These are phyloP conservation scores for Zygosaccharomyces pseudobailii DNA, from an alignment of 1,139 yeast species.

Conservation along the genomic window DNA sequence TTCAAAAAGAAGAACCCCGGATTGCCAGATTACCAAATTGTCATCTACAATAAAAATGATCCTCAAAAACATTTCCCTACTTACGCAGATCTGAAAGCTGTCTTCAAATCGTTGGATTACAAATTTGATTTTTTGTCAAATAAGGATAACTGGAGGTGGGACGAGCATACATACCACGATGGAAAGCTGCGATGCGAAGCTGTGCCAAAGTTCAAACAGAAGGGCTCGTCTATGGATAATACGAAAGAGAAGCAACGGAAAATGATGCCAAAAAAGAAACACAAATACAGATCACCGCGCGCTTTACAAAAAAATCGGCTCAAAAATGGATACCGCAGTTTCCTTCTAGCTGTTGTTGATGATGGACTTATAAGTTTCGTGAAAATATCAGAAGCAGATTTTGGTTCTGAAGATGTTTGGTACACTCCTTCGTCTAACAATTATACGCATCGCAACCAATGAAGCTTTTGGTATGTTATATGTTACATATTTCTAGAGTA, in stretches of 20 bases:
- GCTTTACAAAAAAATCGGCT: conserved; percentile 35
- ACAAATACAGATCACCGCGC: conserved; percentile 26
- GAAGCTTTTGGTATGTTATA: too few relatives aligned
- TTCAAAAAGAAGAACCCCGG: conserved; percentile 71
- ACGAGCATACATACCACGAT: conserved; percentile 22
- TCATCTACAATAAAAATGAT: conserved; percentile 51
- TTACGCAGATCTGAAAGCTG: conserved; percentile 33
- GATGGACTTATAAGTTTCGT: conserved; percentile 69
- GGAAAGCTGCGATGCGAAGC: conserved; percentile 26
- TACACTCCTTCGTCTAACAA: conserved; percentile 17
- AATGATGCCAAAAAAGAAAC: conserved; percentile 32
- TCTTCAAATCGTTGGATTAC: conserved; percentile 26
- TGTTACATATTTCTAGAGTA: too few relatives aligned
- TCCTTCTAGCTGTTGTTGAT: conserved; percentile 64
- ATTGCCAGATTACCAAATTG: conserved; percentile 68
- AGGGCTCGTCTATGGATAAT: conserved; percentile 27
- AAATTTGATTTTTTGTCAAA: conserved; percentile 28
- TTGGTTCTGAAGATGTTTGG: conserved; percentile 42
- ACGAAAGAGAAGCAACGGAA: conserved; percentile 19
- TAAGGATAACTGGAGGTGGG: conserved; percentile 23
- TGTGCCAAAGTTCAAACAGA: conserved; percentile 18
- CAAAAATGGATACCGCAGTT: conserved; percentile 46
- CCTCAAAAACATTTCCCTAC: conserved; percentile 47
- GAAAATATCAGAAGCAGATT: conserved; percentile 54
- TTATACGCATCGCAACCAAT: background rate